Base-by-base conservation (phyloP, 345 rosid genomes). In the Aquilaria yunnanensis region DNA sequence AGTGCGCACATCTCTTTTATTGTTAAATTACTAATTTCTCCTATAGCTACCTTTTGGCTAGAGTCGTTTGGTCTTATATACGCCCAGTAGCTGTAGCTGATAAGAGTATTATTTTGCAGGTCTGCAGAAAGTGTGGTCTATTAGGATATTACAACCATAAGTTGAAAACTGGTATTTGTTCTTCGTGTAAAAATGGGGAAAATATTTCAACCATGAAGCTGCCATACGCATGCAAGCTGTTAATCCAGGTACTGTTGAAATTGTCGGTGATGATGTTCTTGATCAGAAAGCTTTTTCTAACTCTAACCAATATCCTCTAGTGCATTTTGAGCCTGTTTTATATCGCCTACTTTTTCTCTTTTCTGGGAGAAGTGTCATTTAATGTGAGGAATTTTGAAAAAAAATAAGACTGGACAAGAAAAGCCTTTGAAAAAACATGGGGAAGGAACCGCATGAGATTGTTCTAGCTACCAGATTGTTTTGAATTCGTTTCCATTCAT, bases 191-290 rank as follows among this genome's bases (percentile, higher is more conserved):
- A 78, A 85, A 70, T 33, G 98, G 98, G 10, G 87, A 86, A 52
- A 79, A 85, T 54, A 77, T 93, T 67, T 82, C 97, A 29, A 88
- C 87, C 6, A 79, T 88, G 94, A 88, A 85, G 67, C 80, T 93
- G 31, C 96, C 98, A 4, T 90, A 90, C 59, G 97, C 98, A 1
- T 86, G 97, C 97, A 93, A 90, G 82, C 98, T 93, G 68, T 75
- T 93, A 56, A 65, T 88, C 57, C 98, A 90, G 97, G 94, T 93
- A 70, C 57, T 47, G 23, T 51, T 16, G 31, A 12, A 11, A 14
- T 32, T 32, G 5, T 29, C 11, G 37, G 52, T 23, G 23, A 16
- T 16, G 23, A 16, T 10, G 3, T 60, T 54, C 6, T 9, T 43
- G 12, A 58, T 47, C 23, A 16, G 23, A 16, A 16, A 16, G 13